Evolutionary conservation across 2,329 filamentous ascomycete genomes (phyloP).

Genomic region (Hirsutella rhossiliensis): DNA sequence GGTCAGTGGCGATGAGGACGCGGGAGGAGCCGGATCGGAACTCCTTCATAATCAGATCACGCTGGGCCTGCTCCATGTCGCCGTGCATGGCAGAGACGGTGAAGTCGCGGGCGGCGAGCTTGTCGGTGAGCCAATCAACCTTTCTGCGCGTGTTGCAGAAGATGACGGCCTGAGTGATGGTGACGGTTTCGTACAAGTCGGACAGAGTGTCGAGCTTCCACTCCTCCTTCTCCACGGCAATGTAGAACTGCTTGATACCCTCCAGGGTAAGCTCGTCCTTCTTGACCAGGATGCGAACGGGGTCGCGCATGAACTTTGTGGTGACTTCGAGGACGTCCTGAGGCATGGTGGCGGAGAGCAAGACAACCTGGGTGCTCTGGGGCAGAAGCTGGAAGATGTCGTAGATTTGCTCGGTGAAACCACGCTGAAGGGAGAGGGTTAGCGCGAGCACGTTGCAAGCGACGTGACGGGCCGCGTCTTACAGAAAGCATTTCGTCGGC

Average conservation of each 20-base stretch:
- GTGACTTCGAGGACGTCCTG: conserved; percentile 99
- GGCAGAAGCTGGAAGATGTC: conserved; percentile 99
- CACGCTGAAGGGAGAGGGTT: conserved; percentile 46
- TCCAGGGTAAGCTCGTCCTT: conserved; percentile 99
- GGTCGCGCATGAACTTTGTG: conserved; percentile 99
- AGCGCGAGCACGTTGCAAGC: neutral
- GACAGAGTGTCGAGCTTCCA: conserved; percentile 99
- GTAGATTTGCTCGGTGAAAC: conserved; percentile 99
- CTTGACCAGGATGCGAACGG: conserved; percentile 98
- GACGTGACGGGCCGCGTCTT: conserved; percentile 17
- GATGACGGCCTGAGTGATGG: conserved; percentile 98
- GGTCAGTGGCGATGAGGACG: conserved; percentile 96
- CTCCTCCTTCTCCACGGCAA: conserved; percentile 99
- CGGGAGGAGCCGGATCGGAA: conserved; percentile 98
- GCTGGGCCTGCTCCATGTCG: conserved; percentile 96
- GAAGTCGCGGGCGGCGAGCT: conserved; percentile 97
- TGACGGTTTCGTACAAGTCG: conserved; percentile 98
- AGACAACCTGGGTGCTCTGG: conserved; percentile 95
- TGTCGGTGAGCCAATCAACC: conserved; percentile 99
- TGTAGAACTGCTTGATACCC: conserved; percentile 99
- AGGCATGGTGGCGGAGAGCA: conserved; percentile 96
- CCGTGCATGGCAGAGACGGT: conserved; percentile 99
- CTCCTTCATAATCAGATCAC: conserved; percentile 99
- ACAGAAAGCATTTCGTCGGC: conserved; percentile 98
- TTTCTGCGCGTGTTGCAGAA: conserved; percentile 99